Evolutionary conservation across 164 flowering plant genomes (phyloP).

Genomic region (Vitis labrusca): DNA sequence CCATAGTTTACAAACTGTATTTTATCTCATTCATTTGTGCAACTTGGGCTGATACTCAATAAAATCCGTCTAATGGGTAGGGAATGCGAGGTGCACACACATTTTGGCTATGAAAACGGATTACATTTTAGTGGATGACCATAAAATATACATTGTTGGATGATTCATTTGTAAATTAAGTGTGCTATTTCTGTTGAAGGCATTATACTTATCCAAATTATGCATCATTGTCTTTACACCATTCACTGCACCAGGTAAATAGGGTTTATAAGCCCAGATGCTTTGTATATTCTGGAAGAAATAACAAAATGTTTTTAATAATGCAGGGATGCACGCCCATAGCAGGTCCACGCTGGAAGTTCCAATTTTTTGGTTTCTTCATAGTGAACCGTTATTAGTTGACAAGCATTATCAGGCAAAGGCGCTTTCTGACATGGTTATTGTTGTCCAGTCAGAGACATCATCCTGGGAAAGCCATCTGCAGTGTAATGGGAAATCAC

Average conservation of each 20-base stretch:
- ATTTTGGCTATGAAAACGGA: no score
- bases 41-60: no score
- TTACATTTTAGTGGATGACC: no score
- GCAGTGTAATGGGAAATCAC: conserved; percentile 90
- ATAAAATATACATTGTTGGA: no score
- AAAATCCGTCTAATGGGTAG: no score
- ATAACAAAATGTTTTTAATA: not conserved
- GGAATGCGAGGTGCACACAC: no score
- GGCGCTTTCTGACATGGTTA: conserved; percentile 94
- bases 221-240: not conserved
- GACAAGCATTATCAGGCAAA: conserved; percentile 97
- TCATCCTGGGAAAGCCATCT: conserved; percentile 97
- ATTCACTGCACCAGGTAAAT: not conserved
- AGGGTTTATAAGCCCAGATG: not conserved
- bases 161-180: not conserved
- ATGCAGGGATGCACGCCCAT: conserved; percentile 78
- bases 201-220: not conserved
- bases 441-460: conserved; percentile 87
- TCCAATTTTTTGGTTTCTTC: conserved; percentile 96
- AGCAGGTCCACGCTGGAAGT: conserved; percentile 87
- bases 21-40: no score
- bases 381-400: conserved; percentile 77
- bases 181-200: not conserved
- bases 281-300: not conserved
- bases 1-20: no score